A percentile compares a stretch with the other conserved stretches of the same genome.
These are phyloP conservation scores for Ustilago tritici DNA, from an alignment of 1,284 basidiomycete species.

Conservation along the genomic window DNA sequence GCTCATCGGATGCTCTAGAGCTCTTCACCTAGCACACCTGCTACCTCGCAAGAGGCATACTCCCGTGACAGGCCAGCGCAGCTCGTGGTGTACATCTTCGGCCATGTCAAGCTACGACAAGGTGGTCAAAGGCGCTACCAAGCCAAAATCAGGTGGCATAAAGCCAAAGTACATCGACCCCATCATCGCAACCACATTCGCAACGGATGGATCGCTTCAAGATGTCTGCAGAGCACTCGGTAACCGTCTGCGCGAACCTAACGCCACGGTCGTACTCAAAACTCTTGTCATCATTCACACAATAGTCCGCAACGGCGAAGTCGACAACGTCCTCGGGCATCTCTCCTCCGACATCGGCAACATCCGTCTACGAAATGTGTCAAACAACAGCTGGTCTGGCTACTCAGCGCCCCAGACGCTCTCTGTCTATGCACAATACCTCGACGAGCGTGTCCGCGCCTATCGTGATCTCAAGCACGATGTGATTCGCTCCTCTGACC, in stretches of 20 bases:
- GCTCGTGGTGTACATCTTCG: background rate
- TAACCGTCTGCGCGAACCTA: conserved; percentile 86
- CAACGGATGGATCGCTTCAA: conserved; percentile 87
- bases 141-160: conserved; percentile 65
- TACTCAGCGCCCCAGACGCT: conserved; percentile 81
- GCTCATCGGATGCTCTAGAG: conserved; percentile 1
- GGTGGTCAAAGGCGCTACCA: conserved; percentile 67
- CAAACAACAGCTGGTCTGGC: conserved; percentile 43
- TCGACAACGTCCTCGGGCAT: conserved; percentile 87
- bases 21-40: background rate
- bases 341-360: conserved; percentile 77
- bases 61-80: too few species aligned
- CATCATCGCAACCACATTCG: conserved; percentile 93
- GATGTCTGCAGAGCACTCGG: conserved; percentile 90
- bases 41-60: too few species aligned
- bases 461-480: conserved; percentile 94
- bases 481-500: conserved; percentile 86
- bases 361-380: conserved; percentile 81
- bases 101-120: conserved; percentile 58
- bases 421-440: conserved; percentile 86
- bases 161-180: conserved; percentile 73
- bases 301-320: conserved; percentile 92
- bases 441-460: conserved; percentile 88
- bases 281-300: conserved; percentile 93
- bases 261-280: conserved; percentile 94